Evolutionary conservation across 140 eudicot species (phyloP), one percentile per base, ranked within the genome.

Genomic region (Artemisia princeps): DNA sequence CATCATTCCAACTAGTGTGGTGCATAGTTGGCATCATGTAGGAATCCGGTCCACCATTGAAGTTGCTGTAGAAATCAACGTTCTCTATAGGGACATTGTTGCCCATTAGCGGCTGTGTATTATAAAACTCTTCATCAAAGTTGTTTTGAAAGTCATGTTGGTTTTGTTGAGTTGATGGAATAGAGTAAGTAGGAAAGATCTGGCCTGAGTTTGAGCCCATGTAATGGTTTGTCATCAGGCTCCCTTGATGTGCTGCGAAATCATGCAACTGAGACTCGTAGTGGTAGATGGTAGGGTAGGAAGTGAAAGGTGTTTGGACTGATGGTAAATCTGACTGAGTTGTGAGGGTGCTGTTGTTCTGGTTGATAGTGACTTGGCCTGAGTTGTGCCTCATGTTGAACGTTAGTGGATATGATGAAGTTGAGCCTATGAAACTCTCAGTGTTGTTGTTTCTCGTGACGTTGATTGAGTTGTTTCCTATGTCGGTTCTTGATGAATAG

Each of bases 81-180:
- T 5, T 20, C 60, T 46, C 59, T n/a, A 65, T 26, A 4, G 73
- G 72, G 14, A 54, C 22, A 1, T 26, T 30, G 67, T 56, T 54
- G 62, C 10, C 55, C 61, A 76, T 7, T 30, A 50, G 69, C 16
- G 62, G 70, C 57, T 2, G 72, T 69, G 20, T 30, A 5, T 45
- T 30, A 5, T 45, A 76, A 23, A 62, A 55, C n/a, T 55, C 48
- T 2, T 30, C n/a, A 22, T 58, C 65, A 6, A 1, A 13, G 13
- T n/a, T 55, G 24, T 55, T 65, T 13, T 55, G 67, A 69, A 19
- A 24, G 26, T 17, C 51, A 23, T 42, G 58, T 10, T 75, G 75
- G 74, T 55, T 62, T 62, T 26, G 65, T 40, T 46, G 71, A 63
- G 61, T 62, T 62, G 55, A 26, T 15, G 64, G 54, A 53, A 58